Conservation (phyloP, 2,329 filamentous ascomycete species). For the Ophiostoma ulmi region DNA sequence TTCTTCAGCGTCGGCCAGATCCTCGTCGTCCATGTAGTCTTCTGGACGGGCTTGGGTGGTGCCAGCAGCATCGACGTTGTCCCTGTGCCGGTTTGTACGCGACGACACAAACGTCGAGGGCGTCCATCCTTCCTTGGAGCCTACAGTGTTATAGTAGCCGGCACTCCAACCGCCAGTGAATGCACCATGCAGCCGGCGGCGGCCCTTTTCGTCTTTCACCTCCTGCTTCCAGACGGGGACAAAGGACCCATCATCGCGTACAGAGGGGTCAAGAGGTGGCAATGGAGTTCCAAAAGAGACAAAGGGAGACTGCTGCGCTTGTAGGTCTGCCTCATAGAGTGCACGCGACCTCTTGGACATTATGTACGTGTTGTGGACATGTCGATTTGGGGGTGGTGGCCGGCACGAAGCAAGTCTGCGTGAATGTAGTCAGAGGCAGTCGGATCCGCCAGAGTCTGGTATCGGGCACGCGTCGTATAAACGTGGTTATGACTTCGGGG, state of each 20-base stretch:
- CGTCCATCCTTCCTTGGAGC: conserved; percentile 96
- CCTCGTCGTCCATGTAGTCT: conserved; percentile 98
- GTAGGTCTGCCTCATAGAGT: conserved; percentile 70
- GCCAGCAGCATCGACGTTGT: conserved; percentile 44
- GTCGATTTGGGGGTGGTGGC: neutral
- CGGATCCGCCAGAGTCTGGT: neutral
- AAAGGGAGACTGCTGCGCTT: conserved; percentile 64
- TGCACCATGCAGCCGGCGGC: conserved; percentile 87
- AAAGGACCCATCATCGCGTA: conserved; percentile 85
- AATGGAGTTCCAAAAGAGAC: conserved; percentile 80
- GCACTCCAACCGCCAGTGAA: conserved; percentile 97
- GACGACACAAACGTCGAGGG: conserved; percentile 90
- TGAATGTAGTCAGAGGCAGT: no score
- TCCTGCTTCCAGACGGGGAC: conserved; percentile 98
- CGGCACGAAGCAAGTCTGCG: neutral
- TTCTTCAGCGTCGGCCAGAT: conserved; percentile 80
- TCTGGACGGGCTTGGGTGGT: conserved; percentile 59
- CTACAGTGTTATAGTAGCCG: conserved; percentile 98
- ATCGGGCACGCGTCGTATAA: neutral
- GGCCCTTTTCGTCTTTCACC: conserved; percentile 83
- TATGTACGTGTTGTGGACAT: conserved; percentile 10
- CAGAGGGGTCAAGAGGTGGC: conserved; percentile 67
- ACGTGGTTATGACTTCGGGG: neutral
- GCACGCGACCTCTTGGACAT: conserved; percentile 82
- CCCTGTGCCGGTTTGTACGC: conserved; percentile 68